Evolutionary conservation across 495 filamentous ascomycete species (phyloP).

Genomic region (Talaromyces borbonicus): DNA sequence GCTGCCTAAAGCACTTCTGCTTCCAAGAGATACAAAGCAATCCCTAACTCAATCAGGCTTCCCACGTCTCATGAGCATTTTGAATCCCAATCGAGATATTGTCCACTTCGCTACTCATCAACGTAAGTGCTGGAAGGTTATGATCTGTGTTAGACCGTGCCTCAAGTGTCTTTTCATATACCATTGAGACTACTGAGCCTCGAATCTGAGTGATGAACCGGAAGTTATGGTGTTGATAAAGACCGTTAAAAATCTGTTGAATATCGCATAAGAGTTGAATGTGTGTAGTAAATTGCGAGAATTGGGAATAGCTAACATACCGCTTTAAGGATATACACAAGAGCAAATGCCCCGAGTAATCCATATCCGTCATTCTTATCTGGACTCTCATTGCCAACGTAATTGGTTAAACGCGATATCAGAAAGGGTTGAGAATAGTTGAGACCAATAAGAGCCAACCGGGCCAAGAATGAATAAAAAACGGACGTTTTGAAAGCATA

Average conservation of each 20-base stretch:
- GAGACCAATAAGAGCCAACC: conserved; percentile 43
- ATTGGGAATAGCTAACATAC: conserved; percentile 18
- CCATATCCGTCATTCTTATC: conserved; percentile 43
- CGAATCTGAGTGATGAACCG: conserved; percentile 49
- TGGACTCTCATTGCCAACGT: conserved; percentile 25
- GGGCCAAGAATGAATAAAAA: conserved; percentile 34
- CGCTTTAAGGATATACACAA: conserved; percentile 53
- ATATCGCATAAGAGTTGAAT: neutral
- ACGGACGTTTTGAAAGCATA: conserved; percentile 27
- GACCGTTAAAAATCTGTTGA: conserved; percentile 17
- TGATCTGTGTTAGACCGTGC: conserved; percentile 23
- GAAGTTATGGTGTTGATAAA: conserved; percentile 47
- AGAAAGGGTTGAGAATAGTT: conserved; percentile 53
- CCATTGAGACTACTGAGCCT: conserved; percentile 45
- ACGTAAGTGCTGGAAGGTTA: conserved; percentile 40
- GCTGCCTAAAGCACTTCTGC: conserved; percentile 39
- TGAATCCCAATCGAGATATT: conserved; percentile 38
- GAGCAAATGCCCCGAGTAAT: conserved; percentile 50
- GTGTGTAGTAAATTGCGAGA: neutral
- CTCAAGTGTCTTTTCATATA: conserved; percentile 41
- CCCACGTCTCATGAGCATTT: conserved; percentile 50
- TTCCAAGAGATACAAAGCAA: conserved; percentile 51
- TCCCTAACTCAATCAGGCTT: conserved; percentile 42
- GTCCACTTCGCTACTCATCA: conserved; percentile 57
- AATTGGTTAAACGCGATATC: conserved; percentile 36